Evolutionary conservation across 2,329 filamentous ascomycete genomes (phyloP), one percentile per base, ranked within the genome.

Genomic region (Aspergillus fumigatus): DNA sequence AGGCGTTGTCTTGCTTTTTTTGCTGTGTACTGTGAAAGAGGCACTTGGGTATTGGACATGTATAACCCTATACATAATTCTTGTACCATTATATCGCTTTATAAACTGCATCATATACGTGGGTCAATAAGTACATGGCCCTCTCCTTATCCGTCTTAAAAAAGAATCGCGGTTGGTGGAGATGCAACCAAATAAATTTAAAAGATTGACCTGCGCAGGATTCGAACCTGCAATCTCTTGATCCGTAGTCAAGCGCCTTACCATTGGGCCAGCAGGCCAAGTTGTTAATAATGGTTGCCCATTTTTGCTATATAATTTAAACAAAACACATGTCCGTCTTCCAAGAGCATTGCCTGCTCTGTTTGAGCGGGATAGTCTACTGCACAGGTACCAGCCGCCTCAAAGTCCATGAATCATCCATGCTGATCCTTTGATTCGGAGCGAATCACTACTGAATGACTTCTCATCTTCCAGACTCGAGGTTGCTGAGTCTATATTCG

Each of bases 141-240:
- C 25, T 26, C 25, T 26, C 4, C 7, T 26, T 26, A 26, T 26
- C 25, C 4, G 6, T 5, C 4, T 3, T 25, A 4, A 25, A 25
- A 25, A 25, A 26, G 3, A 26, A 26, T 6, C 5, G 25, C 25
- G 3, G 4, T 26, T 26, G 25, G 25, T 5, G 25, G 25, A 26
- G 25, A 26, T 43, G 40, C 17, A n/a, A 47, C 25, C n/a, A n/a
- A n/a, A n/a, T n/a, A n/a, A n/a, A n/a, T n/a, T n/a, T n/a, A 47
- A 47, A 10, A 47, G 4, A 53, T 49, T 71, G 69, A 71, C 69
- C 69, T 63, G 70, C 69, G 69, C 68, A 70, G 69, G 69, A 62
- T 55, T 76, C 75, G 75, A 77, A 78, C 76, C 75, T 75, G 71
- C 74, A 78, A 77, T 77, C 75, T 78, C 73, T 76, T 77, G 76